A percentile compares a stretch with the other conserved stretches of the same genome.
Evolutionary conservation across 345 rosid genomes (phyloP).

Genomic region (Camelina neglecta): DNA sequence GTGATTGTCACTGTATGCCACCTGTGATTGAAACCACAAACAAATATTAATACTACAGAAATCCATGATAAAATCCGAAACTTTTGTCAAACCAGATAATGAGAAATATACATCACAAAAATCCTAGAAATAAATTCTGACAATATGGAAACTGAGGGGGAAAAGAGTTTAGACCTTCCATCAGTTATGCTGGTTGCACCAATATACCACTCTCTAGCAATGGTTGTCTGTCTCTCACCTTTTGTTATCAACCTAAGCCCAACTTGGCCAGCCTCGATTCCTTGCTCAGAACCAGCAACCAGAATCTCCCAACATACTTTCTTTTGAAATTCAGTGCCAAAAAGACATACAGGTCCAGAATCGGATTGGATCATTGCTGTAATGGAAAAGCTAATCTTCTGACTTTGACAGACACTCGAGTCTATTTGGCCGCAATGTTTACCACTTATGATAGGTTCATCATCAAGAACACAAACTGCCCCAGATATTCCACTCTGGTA

Average conservation of each 20-base stretch:
- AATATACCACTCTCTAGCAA: conserved; percentile 95
- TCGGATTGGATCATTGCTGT: conserved; percentile 96
- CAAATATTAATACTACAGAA: conserved; percentile 16
- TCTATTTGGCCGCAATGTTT: conserved; percentile 90
- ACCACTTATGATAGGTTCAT: conserved; percentile 90
- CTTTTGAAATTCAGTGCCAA: conserved; percentile 96
- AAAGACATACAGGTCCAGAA: conserved; percentile 98
- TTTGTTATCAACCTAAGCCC: conserved; percentile 92
- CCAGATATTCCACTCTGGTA: conserved; percentile 85
- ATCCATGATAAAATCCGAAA: background rate
- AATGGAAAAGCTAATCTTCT: conserved; percentile 87
- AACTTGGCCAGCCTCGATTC: conserved; percentile 99
- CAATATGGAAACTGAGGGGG: conserved; percentile 20
- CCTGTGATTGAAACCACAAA: conserved; percentile 52
- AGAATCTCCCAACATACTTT: conserved; percentile 97
- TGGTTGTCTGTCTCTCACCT: conserved; percentile 91
- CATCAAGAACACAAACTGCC: conserved; percentile 94
- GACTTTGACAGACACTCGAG: conserved; percentile 71
- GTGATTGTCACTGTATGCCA: conserved; percentile 99
- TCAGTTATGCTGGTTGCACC: conserved; percentile 99
- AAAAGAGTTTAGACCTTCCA: conserved; percentile 72
- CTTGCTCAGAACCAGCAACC: conserved; percentile 99
- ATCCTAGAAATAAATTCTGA: background rate
- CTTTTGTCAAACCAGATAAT: background rate
- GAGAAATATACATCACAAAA: conserved; percentile 25